Conservation (phyloP, 2,329 filamentous ascomycete genomes). For the Cordyceps militaris region DNA sequence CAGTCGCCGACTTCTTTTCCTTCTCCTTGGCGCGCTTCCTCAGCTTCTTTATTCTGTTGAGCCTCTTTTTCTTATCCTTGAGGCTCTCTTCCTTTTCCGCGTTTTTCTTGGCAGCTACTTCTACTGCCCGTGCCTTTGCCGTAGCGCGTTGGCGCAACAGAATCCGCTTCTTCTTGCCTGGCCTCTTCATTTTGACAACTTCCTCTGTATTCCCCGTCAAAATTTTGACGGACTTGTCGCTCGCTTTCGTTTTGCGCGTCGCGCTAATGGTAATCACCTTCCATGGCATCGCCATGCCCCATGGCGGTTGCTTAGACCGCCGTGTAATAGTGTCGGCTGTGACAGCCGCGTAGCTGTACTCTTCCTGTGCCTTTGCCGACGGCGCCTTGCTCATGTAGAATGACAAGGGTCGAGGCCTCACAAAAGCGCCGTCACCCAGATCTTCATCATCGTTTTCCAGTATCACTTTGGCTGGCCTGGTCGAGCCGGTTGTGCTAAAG, state of each 20-base stretch:
- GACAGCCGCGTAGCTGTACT: constrained; percentile 42
- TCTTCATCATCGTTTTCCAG: constrained; percentile 37
- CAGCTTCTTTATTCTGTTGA: constrained; percentile 37
- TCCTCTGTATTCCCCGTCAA: constrained; percentile 14
- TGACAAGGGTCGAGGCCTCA: constrained; percentile 34
- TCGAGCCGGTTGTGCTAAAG: constrained; percentile 38
- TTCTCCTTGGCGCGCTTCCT: constrained; percentile 47
- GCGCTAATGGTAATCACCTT: constrained; percentile 40
- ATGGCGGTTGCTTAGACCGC: constrained; percentile 37
- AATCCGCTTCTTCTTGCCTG: constrained; percentile 54
- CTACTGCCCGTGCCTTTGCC: constrained; percentile 33
- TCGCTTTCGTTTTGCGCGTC: constrained; percentile 22
- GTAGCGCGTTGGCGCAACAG: constrained; percentile 40
- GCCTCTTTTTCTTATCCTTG: constrained; percentile 50
- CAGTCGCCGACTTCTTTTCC: constrained; percentile 45
- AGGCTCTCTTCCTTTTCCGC: constrained; percentile 48
- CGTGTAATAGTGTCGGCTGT: constrained; percentile 43
- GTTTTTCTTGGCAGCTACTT: constrained; percentile 31
- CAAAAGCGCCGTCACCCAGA: constrained; percentile 30
- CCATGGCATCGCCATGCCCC: constrained; percentile 57
- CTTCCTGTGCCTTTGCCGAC: constrained; percentile 27
- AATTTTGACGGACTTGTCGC: constrained; percentile 9
- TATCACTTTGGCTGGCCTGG: constrained; percentile 39
- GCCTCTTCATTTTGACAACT: constrained; percentile 32
- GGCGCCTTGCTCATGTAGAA: constrained; percentile 42